phyloP scores from a whole-genome alignment of 257 asterid genomes.

The Scutellaria galericulata region DNA sequence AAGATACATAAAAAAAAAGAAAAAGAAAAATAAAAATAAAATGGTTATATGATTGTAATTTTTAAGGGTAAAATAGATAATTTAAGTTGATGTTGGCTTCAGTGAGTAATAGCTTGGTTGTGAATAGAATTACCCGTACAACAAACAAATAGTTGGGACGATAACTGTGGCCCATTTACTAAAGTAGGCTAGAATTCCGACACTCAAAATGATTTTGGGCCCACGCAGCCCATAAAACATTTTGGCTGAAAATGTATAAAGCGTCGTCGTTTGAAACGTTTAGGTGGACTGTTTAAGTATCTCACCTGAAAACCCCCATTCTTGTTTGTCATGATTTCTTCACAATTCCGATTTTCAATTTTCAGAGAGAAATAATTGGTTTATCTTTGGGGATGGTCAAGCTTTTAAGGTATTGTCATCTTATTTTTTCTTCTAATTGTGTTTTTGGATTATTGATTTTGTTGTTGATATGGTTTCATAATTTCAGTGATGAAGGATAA shows the following conservation, averaged over 20 bases:
- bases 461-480: constrained; percentile 33
- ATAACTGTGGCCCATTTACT: too few relatives aligned
- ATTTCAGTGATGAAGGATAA: constrained; percentile 78
- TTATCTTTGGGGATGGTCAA: constrained; percentile 30
- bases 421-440: background rate
- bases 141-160: too few relatives aligned
- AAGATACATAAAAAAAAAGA: too few relatives aligned
- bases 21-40: too few relatives aligned
- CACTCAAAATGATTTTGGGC: background rate
- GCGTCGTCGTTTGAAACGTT: constrained; percentile 43
- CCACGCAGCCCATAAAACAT: constrained; percentile 20
- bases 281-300: constrained; percentile 33
- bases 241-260: background rate
- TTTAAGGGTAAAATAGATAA: too few relatives aligned
- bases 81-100: too few relatives aligned
- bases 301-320: constrained; percentile 32
- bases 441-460: constrained; percentile 31
- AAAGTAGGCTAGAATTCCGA: too few relatives aligned
- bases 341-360: constrained; percentile 25
- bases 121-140: too few relatives aligned
- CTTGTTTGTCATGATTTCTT: background rate
- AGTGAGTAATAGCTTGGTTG: too few relatives aligned
- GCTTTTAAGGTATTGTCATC: constrained; percentile 25
- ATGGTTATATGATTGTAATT: too few relatives aligned
- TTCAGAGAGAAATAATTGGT: background rate